Evolutionary conservation across 192 early-diverging fungal genomes (phyloP), one percentile per base, ranked within the genome.

Genomic region (Chytriomyces hyalinus): DNA sequence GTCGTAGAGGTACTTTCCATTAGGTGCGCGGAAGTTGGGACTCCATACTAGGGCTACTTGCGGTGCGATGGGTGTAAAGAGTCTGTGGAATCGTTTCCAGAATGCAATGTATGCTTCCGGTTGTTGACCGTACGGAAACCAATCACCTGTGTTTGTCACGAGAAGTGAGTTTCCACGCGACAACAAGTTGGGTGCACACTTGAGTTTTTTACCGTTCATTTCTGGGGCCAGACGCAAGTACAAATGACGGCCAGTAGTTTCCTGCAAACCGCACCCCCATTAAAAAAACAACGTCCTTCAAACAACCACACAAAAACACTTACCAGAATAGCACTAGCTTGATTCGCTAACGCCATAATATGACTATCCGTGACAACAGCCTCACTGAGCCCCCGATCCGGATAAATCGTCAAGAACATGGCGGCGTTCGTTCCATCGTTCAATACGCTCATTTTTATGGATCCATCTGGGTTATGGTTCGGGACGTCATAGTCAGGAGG

Each of bases 221-320:
- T 79, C 78, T 0, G 78, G 78, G 6, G 67, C 71, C 3, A 70
- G 67, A 3, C 78, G 78, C 71, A 79, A n/a, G 47, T 73, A 79
- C 13, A 79, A 44, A 28, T 65, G 24, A 20, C 78, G 24, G 0
- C 76, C 76, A 2, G 49, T 73, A 4, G 71, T 24, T 51, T 43
- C 57, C 47, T 65, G 20, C 64, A 65, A 65, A 65, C 15, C 0
- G 57, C 22, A 60, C 22, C 57, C 1, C 13, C n/a, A 17, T 2
- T 15, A 59, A 20, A 59, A 59, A 59, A 59, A n/a, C 15, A 59
- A 59, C 20, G 57, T 59, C 20, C 20, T 59, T 20, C 57, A 20
- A 59, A 36, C 36, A 36, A 36, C 36, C 4, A 4, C 36, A 36
- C 36, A 36, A 36, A 36, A 36, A 36, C 36, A 4, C 36, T 36